These are phyloP conservation scores for Lodderomyces pseudojiufengensis DNA, from an alignment of 1,139 yeast genomes.

Conservation along the genomic window DNA sequence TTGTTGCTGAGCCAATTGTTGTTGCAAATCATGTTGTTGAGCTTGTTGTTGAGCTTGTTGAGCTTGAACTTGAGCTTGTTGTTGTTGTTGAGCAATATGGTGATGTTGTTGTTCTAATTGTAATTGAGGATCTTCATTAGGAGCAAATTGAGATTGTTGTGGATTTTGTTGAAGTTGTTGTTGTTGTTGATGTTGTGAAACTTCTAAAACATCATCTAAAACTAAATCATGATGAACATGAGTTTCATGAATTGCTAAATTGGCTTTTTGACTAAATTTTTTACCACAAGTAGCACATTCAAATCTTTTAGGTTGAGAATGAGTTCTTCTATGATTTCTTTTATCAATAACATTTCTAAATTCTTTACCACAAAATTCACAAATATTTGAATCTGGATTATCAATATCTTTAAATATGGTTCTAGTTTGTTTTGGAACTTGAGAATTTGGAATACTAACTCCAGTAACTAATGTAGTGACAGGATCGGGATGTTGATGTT, in stretches of 20 bases:
- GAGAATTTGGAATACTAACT: conserved; percentile 1
- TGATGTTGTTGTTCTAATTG: conserved; percentile 1
- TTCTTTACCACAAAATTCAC: conserved; percentile 13
- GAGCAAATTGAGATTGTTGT: neutral
- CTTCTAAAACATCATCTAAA: conserved; percentile 8
- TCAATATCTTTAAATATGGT: conserved; percentile 14
- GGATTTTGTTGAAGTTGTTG: conserved; percentile 1
- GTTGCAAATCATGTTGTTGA: neutral
- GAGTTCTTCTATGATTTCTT: conserved; percentile 16
- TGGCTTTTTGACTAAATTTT: conserved; percentile 21
- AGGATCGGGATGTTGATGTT: neutral
- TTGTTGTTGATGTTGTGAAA: neutral
- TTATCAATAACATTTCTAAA: conserved; percentile 15
- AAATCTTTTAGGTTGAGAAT: conserved; percentile 15
- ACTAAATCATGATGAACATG: conserved; percentile 17
- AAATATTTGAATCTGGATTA: conserved; percentile 12
- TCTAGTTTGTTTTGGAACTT: conserved; percentile 12
- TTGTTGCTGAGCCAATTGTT: conserved; percentile 1
- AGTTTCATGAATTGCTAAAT: conserved; percentile 14
- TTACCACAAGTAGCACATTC: conserved; percentile 20
- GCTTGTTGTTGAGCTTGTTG: conserved; percentile 1
- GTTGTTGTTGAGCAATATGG: conserved; percentile 2
- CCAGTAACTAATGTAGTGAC: neutral
- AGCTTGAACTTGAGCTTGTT: neutral
- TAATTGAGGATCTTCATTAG: no score